phyloP scores from a whole-genome alignment of 148 eudicot genomes.

The Gaultheria prostrata region DNA sequence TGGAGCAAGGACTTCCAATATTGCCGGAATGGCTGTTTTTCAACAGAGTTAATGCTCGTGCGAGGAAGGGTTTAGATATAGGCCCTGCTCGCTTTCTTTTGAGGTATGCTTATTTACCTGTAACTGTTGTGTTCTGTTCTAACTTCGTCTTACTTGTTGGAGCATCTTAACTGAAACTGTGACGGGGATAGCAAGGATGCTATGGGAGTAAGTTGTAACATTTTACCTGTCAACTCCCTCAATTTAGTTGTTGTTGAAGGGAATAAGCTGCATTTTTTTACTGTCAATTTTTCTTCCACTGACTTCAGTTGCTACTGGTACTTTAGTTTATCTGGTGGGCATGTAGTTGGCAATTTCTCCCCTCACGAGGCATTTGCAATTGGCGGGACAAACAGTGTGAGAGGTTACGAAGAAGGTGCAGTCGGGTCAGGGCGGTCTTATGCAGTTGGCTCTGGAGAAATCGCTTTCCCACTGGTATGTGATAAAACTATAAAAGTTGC shows the following conservation, averaged over 20 bases:
- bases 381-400: slow-evolving; percentile 97
- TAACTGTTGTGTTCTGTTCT: background rate
- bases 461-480: slow-evolving; percentile 91
- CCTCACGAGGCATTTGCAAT: slow-evolving; percentile 98
- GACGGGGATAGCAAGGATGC: background rate
- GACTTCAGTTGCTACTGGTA: background rate
- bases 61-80: slow-evolving; percentile 66
- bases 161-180: background rate
- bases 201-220: background rate
- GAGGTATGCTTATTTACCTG: slow-evolving; percentile 39
- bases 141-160: slow-evolving; percentile 5
- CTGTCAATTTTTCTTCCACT: background rate
- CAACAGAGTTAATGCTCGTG: slow-evolving; percentile 86
- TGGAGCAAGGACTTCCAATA: slow-evolving; percentile 97
- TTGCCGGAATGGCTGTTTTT: slow-evolving; percentile 84
- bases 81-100: slow-evolving; percentile 72
- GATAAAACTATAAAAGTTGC: slow-evolving; percentile 6
- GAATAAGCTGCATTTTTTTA: background rate
- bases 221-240: background rate
- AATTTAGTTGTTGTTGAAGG: background rate
- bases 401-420: slow-evolving; percentile 98
- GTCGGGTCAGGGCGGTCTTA: slow-evolving; percentile 91
- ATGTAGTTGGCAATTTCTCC: slow-evolving; percentile 88
- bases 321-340: slow-evolving; percentile 85
- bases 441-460: slow-evolving; percentile 88